Conservation (phyloP, 169 alveolate species). For the Babesia bigemina region DNA sequence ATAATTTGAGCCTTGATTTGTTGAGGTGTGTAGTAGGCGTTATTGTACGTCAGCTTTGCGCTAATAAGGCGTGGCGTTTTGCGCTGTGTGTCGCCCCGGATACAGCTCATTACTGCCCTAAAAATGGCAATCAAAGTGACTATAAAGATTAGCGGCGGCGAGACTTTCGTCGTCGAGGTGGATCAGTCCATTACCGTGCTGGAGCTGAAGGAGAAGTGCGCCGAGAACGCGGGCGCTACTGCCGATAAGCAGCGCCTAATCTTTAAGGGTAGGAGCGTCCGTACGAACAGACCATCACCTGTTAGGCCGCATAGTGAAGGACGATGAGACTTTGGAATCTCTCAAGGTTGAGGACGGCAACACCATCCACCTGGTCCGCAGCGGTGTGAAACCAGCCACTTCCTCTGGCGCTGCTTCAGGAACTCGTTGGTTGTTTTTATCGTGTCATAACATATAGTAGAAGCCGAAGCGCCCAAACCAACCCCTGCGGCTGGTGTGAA, state of each 20-base stretch:
- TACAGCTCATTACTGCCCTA: not conserved
- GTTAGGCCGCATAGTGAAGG: constrained; percentile 87
- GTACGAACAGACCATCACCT: not conserved
- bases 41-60: too few species aligned
- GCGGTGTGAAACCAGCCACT: constrained; percentile 72
- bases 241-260: constrained; percentile 67
- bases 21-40: too few species aligned
- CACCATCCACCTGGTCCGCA: constrained; percentile 88
- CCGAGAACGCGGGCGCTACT: constrained; percentile 55
- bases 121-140: constrained; percentile 47
- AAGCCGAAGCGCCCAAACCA: constrained; percentile 27
- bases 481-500: constrained; percentile 35
- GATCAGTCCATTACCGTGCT: constrained; percentile 62
- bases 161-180: constrained; percentile 58
- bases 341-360: constrained; percentile 85
- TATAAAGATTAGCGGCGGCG: constrained; percentile 67
- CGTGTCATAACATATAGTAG: not conserved
- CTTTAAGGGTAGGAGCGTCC: constrained; percentile 41
- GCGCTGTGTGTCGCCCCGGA: constrained; percentile 1
- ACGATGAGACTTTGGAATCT: constrained; percentile 77
- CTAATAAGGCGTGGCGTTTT: not conserved
- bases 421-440: constrained; percentile 2
- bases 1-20: too few species aligned
- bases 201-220: constrained; percentile 65
- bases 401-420: constrained; percentile 42